Base-by-base conservation (phyloP, 768 basidiomycete genomes). In the Rhodotorula diobovata region DNA sequence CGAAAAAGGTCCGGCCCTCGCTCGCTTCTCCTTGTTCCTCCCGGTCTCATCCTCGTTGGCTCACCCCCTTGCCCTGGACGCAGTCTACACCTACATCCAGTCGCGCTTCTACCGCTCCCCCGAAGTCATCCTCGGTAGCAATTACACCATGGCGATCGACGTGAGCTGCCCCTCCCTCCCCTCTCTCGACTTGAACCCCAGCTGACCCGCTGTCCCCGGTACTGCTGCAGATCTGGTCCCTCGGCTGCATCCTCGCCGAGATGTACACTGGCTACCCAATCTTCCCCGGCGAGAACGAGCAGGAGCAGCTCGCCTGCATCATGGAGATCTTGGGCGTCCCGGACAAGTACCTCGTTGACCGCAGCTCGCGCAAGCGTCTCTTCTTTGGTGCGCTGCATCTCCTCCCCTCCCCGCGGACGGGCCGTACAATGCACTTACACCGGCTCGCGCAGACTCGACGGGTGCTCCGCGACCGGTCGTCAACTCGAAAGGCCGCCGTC, bases 51-150 rank as follows among this genome's bases (percentile, higher is more conserved):
- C 41, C 2, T 43, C 41, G 2, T 18, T 43, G 8, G 18, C 43
- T 46, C 34, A 51, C 25, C 28, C 32, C 12, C 39, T 46, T 4
- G 21, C 20, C 21, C 34, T 18, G 20, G 15, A 21, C 10, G 9
- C 72, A 99, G 96, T 99, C 73, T 99, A 98, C 81, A 99, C 96
- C 2, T 99, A 99, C 79, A 98, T 99, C 74, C 96, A 98, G 81
- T 95, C 93, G 82, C 91, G 96, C 53, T 99, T 99, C 84, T 99
- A 99, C 82, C 92, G 96, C 37, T 63, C 56, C 30, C 96, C 96
- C 7, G 96, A 99, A 82, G 95, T 99, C 76, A 99, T 99, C 66
- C 86, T 99, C 50, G 96, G 96, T 63, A 91, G 95, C 90, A 96
- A 93, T 80, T 99, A 99, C 80, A 92, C 95, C 79, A 98, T 96